Conservation (phyloP, 257 asterid species). For the Forsythia suspensa region DNA sequence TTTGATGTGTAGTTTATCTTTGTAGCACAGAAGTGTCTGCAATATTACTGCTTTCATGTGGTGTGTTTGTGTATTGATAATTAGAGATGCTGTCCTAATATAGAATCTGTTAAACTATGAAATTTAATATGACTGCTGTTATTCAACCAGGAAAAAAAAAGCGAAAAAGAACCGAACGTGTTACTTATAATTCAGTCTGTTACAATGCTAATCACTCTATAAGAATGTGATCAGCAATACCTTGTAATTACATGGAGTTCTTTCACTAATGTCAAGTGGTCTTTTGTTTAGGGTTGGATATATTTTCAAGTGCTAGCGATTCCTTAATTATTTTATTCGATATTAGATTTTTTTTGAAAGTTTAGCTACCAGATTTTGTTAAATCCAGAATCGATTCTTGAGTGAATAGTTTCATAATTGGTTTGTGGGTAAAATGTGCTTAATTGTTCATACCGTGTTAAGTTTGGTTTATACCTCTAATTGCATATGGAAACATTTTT, state of each 20-base stretch:
- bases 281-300: background rate
- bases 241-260: background rate
- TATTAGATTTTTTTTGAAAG: too few species aligned
- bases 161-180: background rate
- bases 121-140: background rate
- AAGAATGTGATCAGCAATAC: background rate
- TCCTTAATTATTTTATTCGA: too few species aligned
- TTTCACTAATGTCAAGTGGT: background rate
- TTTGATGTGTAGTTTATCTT: slow-evolving; percentile 22
- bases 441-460: too few species aligned
- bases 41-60: slow-evolving; percentile 13
- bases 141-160: background rate
- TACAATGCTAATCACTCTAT: background rate
- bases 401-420: too few species aligned
- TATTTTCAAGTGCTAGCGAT: too few species aligned
- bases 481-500: too few species aligned
- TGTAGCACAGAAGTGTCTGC: slow-evolving; percentile 13
- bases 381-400: too few species aligned
- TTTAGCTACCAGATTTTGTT: too few species aligned
- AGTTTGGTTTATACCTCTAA: too few species aligned
- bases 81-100: slow-evolving; percentile 8
- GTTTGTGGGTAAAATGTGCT: too few species aligned
- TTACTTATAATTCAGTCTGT: background rate
- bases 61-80: slow-evolving; percentile 27
- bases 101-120: slow-evolving; percentile 5